Percentiles rank a stretch among this genome's conserved stretches.
Evolutionary conservation across 176 grass and related monocot species (phyloP).

Genomic region (Triticum aestivum): DNA sequence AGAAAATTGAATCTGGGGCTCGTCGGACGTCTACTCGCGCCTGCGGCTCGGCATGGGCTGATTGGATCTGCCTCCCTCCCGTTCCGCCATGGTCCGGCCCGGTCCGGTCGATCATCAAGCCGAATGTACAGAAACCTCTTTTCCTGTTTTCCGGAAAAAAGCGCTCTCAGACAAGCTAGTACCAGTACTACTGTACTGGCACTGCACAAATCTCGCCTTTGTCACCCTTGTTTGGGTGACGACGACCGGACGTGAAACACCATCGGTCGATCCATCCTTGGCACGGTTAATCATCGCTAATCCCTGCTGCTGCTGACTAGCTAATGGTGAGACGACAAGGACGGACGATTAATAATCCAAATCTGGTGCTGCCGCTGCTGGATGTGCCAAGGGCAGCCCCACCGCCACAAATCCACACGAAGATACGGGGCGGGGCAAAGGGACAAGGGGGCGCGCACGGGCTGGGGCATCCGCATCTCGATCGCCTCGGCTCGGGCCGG

Average conservation of each 20-base stretch:
- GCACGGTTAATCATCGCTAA: neutral
- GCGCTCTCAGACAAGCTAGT: neutral
- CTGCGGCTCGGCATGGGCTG: neutral
- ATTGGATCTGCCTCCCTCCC: neutral
- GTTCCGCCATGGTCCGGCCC: too few species aligned
- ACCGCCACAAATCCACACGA: constrained; percentile 24
- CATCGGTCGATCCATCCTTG: neutral
- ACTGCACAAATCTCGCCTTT: neutral
- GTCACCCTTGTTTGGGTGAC: neutral
- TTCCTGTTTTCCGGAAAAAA: neutral
- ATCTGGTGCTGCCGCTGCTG: neutral
- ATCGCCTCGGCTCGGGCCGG: neutral
- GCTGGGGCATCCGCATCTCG: neutral
- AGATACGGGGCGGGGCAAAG: constrained; percentile 22
- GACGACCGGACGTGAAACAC: neutral
- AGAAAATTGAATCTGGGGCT: neutral
- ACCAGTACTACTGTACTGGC: neutral
- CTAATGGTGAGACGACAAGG: neutral
- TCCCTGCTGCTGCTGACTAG: neutral
- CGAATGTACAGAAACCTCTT: neutral
- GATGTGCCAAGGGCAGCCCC: neutral
- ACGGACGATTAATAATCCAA: neutral
- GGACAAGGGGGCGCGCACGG: neutral
- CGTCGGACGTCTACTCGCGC: neutral
- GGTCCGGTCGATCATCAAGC: neutral